Evolutionary conservation across 306 rosid species (phyloP).

Genomic region (Arachis hypogaea): DNA sequence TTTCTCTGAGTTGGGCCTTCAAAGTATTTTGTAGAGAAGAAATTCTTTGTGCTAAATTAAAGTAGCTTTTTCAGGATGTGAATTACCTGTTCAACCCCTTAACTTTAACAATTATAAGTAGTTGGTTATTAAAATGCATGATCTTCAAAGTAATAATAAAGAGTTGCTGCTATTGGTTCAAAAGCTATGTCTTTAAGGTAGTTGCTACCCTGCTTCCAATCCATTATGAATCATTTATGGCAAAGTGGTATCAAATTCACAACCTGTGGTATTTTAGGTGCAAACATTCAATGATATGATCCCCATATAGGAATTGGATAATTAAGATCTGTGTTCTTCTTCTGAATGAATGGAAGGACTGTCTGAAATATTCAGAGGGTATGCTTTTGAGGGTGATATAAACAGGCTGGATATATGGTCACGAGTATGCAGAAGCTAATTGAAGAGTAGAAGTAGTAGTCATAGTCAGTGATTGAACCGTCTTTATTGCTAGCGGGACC

Average conservation of each 20-base stretch:
- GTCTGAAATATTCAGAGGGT: conserved; percentile 38
- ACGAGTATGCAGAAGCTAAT: conserved; percentile 48
- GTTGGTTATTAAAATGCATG: background rate
- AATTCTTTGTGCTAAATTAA: conserved; percentile 23
- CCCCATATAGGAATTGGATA: conserved; percentile 16
- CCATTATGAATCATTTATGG: conserved; percentile 29
- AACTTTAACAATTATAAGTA: background rate
- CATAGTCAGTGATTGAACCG: conserved; percentile 48
- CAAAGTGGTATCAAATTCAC: conserved; percentile 10
- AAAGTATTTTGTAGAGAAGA: conserved; percentile 40
- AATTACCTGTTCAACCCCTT: conserved; percentile 4
- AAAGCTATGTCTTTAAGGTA: conserved; percentile 25
- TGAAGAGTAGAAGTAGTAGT: conserved; percentile 26
- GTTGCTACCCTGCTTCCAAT: conserved; percentile 29
- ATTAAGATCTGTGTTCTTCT: too few relatives aligned
- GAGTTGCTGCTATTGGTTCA: background rate
- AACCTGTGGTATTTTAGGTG: conserved; percentile 23
- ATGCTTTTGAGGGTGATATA: background rate
- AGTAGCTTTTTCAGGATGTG: conserved; percentile 36
- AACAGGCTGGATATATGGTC: conserved; percentile 57
- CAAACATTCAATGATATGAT: conserved; percentile 21
- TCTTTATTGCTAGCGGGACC: conserved; percentile 65
- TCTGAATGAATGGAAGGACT: conserved; percentile 21
- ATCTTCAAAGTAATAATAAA: conserved; percentile 12
- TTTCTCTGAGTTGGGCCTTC: conserved; percentile 39